These are phyloP conservation scores for Cystobasidium tubakii DNA, from an alignment of 768 basidiomycete species.

Conservation along the genomic window DNA sequence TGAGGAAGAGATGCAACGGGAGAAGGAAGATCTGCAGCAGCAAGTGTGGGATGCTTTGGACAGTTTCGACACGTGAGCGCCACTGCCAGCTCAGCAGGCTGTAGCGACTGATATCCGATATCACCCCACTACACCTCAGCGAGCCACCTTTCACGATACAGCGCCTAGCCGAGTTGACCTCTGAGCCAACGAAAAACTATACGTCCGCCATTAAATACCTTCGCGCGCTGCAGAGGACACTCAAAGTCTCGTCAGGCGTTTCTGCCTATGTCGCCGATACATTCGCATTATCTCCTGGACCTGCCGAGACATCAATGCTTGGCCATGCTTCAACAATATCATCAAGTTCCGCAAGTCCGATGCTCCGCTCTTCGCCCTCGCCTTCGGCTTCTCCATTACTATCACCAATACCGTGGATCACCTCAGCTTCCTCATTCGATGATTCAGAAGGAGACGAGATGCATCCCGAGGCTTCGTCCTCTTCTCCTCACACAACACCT, in stretches of 20 bases:
- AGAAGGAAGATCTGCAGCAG: conserved; percentile 24
- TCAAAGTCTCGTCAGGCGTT: conserved; percentile 71
- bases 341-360: conserved; percentile 21
- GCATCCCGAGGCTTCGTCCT: conserved; percentile 9
- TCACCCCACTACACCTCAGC: not conserved
- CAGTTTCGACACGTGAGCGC: conserved; percentile 9
- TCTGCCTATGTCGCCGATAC: conserved; percentile 39
- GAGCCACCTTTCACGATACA: conserved; percentile 77
- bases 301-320: conserved; percentile 32
- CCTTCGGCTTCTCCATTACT: conserved; percentile 41
- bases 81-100: not conserved
- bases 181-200: conserved; percentile 66
- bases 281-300: conserved; percentile 38
- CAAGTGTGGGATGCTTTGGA: conserved; percentile 22
- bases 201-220: conserved; percentile 76
- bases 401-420: conserved; percentile 44
- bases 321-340: conserved; percentile 31
- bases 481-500: conserved; percentile 20
- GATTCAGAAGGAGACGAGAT: conserved; percentile 29
- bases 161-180: conserved; percentile 73
- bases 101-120: not conserved
- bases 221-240: conserved; percentile 72
- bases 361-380: conserved; percentile 11
- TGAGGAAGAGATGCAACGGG: not conserved
- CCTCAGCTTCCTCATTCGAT: conserved; percentile 1